A percentile compares a stretch with the other conserved stretches of the same genome.
These are phyloP conservation scores for Cordyceps fumosorosea DNA, from an alignment of 2,329 filamentous ascomycete species.

Conservation along the genomic window DNA sequence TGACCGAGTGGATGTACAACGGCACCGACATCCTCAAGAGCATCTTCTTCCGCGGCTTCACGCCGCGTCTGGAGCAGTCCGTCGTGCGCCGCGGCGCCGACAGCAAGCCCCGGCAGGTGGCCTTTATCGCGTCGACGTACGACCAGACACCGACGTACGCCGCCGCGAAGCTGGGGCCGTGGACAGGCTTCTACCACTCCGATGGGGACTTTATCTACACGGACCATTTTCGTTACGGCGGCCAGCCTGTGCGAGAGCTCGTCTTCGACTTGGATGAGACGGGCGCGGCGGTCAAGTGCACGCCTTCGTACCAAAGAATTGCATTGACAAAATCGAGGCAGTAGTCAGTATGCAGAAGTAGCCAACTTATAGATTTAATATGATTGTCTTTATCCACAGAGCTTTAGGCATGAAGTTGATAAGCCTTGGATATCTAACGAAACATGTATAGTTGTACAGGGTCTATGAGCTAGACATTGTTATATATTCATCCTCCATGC, in stretches of 20 bases:
- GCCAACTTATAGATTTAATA: not conserved
- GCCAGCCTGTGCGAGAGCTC: not conserved
- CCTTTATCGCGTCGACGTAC: conserved; percentile 1
- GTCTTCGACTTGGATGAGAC: conserved; percentile 1
- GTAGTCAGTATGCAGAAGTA: not conserved
- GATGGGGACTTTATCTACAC: not conserved
- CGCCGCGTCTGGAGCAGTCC: conserved; percentile 3
- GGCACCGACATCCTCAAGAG: conserved; percentile 13
- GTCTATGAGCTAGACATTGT: conserved; percentile 12
- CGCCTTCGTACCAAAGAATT: not conserved
- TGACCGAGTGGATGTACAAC: conserved; percentile 15
- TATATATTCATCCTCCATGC: conserved; percentile 20
- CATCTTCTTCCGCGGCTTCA: not conserved
- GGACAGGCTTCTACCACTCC: not conserved
- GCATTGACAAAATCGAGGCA: not conserved
- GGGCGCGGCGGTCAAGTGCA: conserved; percentile 1
- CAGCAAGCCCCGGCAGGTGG: not conserved
- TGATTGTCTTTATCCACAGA: too few relatives aligned
- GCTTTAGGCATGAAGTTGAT: not conserved
- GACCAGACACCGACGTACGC: not conserved
- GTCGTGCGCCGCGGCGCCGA: not conserved
- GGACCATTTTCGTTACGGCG: not conserved
- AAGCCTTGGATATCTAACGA: not conserved
- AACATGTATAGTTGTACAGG: conserved; percentile 9
- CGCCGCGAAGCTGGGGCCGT: not conserved